Percentiles rank a stretch among this genome's conserved stretches.
Evolutionary conservation across 805 yeast species (phyloP).

Genomic region (Myxozyma monticola): DNA sequence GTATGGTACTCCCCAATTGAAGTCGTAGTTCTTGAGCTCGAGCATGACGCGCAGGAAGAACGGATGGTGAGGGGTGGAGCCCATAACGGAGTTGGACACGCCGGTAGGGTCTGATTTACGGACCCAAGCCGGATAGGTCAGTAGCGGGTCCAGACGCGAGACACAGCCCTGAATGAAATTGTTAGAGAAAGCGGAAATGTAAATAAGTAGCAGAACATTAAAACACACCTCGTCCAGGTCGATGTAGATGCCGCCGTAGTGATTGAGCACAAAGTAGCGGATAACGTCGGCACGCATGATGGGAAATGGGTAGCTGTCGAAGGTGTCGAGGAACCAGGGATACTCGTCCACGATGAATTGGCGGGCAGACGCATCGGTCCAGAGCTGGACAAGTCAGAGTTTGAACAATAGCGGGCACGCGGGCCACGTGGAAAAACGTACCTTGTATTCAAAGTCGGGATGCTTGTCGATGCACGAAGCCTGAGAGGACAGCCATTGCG

Average conservation of each 20-base stretch:
- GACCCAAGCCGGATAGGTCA: conserved; percentile 80
- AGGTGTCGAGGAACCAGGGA: conserved; percentile 82
- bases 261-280: conserved; percentile 77
- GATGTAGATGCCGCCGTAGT: conserved; percentile 86
- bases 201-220: too few species aligned
- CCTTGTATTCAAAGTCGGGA: conserved; percentile 76
- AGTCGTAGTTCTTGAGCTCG: conserved; percentile 59
- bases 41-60: conserved; percentile 73
- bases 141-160: conserved; percentile 73
- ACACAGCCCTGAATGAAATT: conserved; percentile 60
- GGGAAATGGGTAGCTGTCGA: conserved; percentile 74
- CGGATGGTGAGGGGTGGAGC: conserved; percentile 82
- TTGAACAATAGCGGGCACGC: not conserved
- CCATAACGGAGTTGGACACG: conserved; percentile 90
- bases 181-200: not conserved
- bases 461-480: conserved; percentile 72
- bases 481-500: conserved; percentile 76
- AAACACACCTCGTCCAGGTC: conserved; percentile 68
- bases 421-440: not conserved
- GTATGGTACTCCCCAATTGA: conserved; percentile 83
- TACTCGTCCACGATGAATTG: conserved; percentile 75
- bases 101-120: conserved; percentile 89
- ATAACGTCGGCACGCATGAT: conserved; percentile 91
- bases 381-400: conserved; percentile 42
- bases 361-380: conserved; percentile 86